phyloP scores from a whole-genome alignment of 331 rosid genomes.

The Rhamnella rubrinervis region DNA sequence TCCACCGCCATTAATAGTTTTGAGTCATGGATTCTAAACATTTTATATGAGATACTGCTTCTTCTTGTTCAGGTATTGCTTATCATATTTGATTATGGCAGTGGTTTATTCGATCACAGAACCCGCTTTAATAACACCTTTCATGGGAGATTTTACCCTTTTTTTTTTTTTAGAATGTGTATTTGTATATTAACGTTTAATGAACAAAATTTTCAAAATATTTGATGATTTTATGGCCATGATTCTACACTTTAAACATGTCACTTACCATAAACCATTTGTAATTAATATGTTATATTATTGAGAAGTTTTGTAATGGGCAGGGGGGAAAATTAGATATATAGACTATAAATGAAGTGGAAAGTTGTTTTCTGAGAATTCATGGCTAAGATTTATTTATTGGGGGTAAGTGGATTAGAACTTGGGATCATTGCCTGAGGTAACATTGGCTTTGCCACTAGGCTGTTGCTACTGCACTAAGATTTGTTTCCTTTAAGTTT shows the following conservation, averaged over 20 bases:
- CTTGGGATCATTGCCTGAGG: too few species aligned
- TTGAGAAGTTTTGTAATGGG: too few species aligned
- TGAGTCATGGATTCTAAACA: slow-evolving; percentile 88
- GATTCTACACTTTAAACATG: not conserved
- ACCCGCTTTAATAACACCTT: slow-evolving; percentile 6
- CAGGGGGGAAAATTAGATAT: too few species aligned
- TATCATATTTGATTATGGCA: slow-evolving; percentile 8
- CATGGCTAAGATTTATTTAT: too few species aligned
- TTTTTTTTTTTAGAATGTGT: not conserved
- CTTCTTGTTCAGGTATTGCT: slow-evolving; percentile 92
- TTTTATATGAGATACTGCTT: slow-evolving; percentile 84
- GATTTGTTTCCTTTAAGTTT: too few species aligned
- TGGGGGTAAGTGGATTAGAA: too few species aligned
- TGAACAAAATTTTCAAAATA: not conserved
- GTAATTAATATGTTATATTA: too few species aligned
- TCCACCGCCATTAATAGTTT: slow-evolving; percentile 73
- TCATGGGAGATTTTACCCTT: slow-evolving; percentile 2
- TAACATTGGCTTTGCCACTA: too few species aligned
- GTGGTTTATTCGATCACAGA: not conserved
- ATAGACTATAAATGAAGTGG: too few species aligned
- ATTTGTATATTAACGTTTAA: not conserved
- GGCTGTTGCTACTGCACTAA: too few species aligned
- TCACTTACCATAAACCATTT: too few species aligned
- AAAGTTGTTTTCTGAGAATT: too few species aligned
- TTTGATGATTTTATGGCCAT: not conserved